These are phyloP conservation scores for Penicillium bovifimosum DNA, from an alignment of 495 filamentous ascomycete genomes.

Conservation along the genomic window DNA sequence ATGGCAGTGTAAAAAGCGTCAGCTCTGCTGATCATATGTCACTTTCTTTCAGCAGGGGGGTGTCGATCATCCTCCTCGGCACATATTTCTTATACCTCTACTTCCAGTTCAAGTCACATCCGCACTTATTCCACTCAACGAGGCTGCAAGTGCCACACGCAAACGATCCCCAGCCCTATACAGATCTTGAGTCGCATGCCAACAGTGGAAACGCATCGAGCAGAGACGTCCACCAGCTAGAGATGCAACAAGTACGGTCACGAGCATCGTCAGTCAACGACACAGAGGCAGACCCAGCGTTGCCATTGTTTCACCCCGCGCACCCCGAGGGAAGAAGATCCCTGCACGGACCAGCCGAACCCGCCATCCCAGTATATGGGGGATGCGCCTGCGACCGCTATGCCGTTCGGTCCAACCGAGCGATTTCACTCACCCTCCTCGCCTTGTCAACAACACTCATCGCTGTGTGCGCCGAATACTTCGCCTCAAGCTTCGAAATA, in stretches of 20 bases:
- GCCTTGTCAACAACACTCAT: constrained; percentile 19
- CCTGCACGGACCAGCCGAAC: neutral
- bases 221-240: neutral
- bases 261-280: neutral
- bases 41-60: constrained; percentile 13
- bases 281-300: neutral
- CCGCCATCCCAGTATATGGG: neutral
- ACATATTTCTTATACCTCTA: constrained; percentile 64
- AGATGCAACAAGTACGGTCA: constrained; percentile 6
- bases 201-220: neutral
- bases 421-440: constrained; percentile 9
- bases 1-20: constrained; percentile 12
- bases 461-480: constrained; percentile 23
- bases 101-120: constrained; percentile 28
- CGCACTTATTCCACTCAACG: neutral
- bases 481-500: constrained; percentile 22
- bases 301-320: neutral
- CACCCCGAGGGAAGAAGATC: neutral
- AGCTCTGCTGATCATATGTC: constrained; percentile 17
- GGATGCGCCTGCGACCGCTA: neutral
- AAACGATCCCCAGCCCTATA: constrained; percentile 1
- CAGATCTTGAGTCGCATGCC: constrained; percentile 3
- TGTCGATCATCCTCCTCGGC: constrained; percentile 49
- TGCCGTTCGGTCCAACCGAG: neutral
- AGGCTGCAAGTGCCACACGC: neutral